Evolutionary conservation across 345 rosid genomes (phyloP).

Genomic region (Populus ilicifolia): DNA sequence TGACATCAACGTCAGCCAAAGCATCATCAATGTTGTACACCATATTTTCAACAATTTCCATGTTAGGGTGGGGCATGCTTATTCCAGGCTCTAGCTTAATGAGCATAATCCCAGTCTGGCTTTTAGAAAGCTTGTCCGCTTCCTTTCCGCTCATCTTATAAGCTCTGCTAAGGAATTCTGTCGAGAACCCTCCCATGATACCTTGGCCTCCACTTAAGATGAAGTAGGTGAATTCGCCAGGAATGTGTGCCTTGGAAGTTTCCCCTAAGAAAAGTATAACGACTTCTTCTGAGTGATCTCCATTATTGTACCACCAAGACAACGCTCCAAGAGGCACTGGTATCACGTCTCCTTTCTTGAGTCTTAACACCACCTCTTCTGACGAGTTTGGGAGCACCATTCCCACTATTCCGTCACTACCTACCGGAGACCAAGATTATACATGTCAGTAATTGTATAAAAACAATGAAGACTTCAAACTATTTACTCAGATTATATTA

Average conservation of each 20-base stretch:
- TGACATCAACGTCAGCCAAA: conserved; percentile 11
- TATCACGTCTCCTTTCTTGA: conserved; percentile 28
- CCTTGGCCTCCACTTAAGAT: conserved; percentile 16
- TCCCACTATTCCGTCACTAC: conserved; percentile 24
- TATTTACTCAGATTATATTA: no score
- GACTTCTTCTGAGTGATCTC: conserved; percentile 10
- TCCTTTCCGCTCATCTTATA: conserved; percentile 4
- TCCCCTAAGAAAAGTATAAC: conserved; percentile 28
- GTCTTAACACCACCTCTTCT: conserved; percentile 11
- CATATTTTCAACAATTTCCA: background rate
- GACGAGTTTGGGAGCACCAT: conserved; percentile 17
- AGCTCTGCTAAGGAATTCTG: conserved; percentile 15
- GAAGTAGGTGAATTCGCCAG: conserved; percentile 36
- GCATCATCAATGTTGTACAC: conserved; percentile 12
- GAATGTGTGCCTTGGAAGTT: conserved; percentile 18
- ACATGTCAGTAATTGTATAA: no score
- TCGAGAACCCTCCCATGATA: conserved; percentile 24
- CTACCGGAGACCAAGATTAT: background rate
- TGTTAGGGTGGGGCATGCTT: background rate
- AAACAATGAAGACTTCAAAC: no score
- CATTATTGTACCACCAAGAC: conserved; percentile 44
- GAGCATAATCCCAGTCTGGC: conserved; percentile 18
- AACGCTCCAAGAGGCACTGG: conserved; percentile 21
- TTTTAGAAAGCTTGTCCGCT: conserved; percentile 14
- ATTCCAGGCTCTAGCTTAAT: conserved; percentile 22